These are phyloP conservation scores for Citrus hindsii DNA, from an alignment of 345 rosid genomes.

Conservation along the genomic window DNA sequence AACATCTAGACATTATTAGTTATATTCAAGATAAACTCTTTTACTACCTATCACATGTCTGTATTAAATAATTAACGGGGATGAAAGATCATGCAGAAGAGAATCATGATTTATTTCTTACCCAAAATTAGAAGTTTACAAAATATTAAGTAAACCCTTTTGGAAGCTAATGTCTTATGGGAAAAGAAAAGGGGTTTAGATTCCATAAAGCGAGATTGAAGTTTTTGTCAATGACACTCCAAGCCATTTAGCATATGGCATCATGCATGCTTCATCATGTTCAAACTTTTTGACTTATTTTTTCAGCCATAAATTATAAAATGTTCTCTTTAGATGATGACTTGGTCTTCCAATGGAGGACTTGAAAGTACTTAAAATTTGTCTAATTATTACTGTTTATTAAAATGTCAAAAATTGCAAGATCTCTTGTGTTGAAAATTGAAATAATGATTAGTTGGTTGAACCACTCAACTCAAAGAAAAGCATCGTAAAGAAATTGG, in stretches of 20 bases:
- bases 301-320: not conserved
- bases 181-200: no score
- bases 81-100: no score
- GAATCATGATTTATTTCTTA: no score
- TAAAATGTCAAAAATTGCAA: not conserved
- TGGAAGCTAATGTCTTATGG: no score
- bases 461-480: not conserved
- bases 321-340: not conserved
- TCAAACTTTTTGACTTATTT: not conserved
- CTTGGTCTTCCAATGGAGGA: not conserved
- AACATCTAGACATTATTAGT: not conserved
- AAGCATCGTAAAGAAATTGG: not conserved
- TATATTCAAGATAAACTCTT: no score
- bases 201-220: not conserved
- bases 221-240: not conserved
- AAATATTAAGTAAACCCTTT: no score
- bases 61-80: no score
- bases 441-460: not conserved
- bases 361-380: not conserved
- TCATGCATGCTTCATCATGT: not conserved
- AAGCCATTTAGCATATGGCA: not conserved
- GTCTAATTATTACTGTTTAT: not conserved
- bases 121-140: no score
- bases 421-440: no score
- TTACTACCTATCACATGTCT: no score